Base-by-base conservation (phyloP, 441 rosid genomes). In the Iberis amara region DNA sequence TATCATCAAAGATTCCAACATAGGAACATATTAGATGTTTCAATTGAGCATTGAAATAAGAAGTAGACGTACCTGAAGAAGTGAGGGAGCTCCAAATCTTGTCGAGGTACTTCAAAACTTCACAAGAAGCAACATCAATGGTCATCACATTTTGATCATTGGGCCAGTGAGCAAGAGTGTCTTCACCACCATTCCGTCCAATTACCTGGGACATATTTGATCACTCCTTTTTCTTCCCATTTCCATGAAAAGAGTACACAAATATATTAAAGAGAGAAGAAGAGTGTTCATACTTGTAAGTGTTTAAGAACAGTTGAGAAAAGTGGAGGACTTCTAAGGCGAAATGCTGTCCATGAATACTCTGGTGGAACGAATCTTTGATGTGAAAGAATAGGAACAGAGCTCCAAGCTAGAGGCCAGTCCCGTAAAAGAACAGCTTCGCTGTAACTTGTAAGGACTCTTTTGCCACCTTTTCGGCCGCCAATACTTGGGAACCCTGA, bases 381-480 rank as follows among this genome's bases (percentile, higher is more conserved):
- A 70, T 68, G 81, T 53, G 92, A 69, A 68, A 92, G 76, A 68
- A 84, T 86, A 56, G 99, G 97, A 72, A 82, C 76, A 58, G 74
- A 77, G 65, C 94, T 92, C 99, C 99, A 92, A 65, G 92, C 91
- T 65, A 92, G 76, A 73, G 99, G 94, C 97, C 99, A 92, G 73
- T 92, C 96, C 64, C 81, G 81, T 51, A 72, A 71, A 52, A 92
- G 65, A 65, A 92, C 74, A 54, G 88, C 94, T 68, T 88, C 82
- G 62, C 76, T 77, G 62, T 86, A 92, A 52, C 97, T 77, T 58
- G 97, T 75, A 65, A 92, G 96, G 69, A 84, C 86, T 74, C 86
- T 84, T 76, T 71, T 92, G 68, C 82, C 80, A 68, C 78, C 76
- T 72, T 72, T 74, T 57, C 68, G 73, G 42, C 87, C 83, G 61